Percentiles rank a stretch among this genome's conserved stretches.
Evolutionary conservation across 1,284 basidiomycete genomes (phyloP).

Genomic region (Ceratobasidium sp.): DNA sequence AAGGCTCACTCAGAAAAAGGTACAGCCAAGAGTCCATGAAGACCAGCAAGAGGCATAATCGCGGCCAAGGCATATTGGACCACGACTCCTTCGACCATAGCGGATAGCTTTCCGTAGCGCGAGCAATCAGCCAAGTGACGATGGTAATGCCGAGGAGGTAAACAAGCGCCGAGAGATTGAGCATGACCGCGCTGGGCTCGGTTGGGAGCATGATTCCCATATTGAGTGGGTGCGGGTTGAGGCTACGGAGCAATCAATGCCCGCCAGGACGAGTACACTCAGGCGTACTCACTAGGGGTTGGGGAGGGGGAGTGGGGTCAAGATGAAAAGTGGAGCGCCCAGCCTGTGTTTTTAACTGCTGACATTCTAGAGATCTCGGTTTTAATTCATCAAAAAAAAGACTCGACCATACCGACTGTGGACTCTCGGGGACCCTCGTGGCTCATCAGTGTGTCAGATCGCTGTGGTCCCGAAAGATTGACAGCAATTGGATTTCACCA

Average conservation of each 20-base stretch:
- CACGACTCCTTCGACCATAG: conserved; percentile 1
- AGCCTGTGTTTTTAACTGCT: background rate
- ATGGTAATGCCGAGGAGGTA: conserved; percentile 21
- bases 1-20: conserved; percentile 20
- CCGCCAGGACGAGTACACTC: no score
- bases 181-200: conserved; percentile 26
- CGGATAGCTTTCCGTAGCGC: background rate
- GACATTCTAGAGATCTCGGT: no score
- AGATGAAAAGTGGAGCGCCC: background rate
- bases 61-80: conserved; percentile 22
- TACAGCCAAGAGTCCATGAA: conserved; percentile 30
- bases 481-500: no score
- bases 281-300: background rate
- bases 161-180: conserved; percentile 33
- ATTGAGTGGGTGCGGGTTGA: background rate
- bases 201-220: conserved; percentile 19
- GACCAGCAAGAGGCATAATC: conserved; percentile 14
- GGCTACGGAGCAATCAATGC: background rate
- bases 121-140: conserved; percentile 7
- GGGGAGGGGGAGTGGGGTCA: conserved; percentile 6
- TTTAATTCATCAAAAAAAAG: no score
- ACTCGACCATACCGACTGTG: no score
- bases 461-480: no score
- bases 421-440: no score
- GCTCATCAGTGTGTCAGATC: no score